phyloP scores from a whole-genome alignment of 176 grass and related monocot species.

The Eleusine coracana region DNA sequence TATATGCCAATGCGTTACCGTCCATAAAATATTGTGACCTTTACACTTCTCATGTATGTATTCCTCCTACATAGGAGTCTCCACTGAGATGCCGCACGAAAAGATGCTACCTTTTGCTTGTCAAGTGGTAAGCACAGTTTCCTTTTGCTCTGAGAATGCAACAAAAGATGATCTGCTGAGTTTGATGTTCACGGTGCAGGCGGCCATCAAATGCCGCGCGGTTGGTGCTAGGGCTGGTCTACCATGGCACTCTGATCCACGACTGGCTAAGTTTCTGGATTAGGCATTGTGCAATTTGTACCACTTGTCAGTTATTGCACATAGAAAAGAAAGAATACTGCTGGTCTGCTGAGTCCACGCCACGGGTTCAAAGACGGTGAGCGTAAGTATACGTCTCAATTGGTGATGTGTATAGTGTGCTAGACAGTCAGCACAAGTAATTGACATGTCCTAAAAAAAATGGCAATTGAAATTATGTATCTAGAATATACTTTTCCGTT shows the following conservation, averaged over 20 bases:
- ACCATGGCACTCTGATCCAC: conserved; percentile 38
- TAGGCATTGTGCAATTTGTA: not conserved
- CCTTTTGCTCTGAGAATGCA: not conserved
- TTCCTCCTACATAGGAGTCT: conserved; percentile 36
- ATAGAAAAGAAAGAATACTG: not conserved
- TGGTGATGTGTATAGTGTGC: not conserved
- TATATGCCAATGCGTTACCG: not conserved
- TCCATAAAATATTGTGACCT: not conserved
- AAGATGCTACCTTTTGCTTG: conserved; percentile 55
- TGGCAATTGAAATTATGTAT: not conserved
- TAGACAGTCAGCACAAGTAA: conserved; percentile 10
- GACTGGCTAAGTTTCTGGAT: conserved; percentile 32
- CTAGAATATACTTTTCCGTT: not conserved
- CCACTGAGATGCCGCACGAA: conserved; percentile 32
- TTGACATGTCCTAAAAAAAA: not conserved
- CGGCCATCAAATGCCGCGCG: conserved; percentile 39
- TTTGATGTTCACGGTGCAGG: conserved; percentile 9
- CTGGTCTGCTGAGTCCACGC: not conserved
- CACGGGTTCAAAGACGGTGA: not conserved
- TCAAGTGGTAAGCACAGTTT: conserved; percentile 49
- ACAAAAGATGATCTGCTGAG: not conserved
- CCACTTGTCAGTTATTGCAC: not conserved
- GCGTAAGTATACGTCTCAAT: not conserved
- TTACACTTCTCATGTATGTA: not conserved
- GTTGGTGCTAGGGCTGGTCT: conserved; percentile 38